Conservation (phyloP, 2,329 filamentous ascomycete genomes). For the Fusarium piperis region DNA sequence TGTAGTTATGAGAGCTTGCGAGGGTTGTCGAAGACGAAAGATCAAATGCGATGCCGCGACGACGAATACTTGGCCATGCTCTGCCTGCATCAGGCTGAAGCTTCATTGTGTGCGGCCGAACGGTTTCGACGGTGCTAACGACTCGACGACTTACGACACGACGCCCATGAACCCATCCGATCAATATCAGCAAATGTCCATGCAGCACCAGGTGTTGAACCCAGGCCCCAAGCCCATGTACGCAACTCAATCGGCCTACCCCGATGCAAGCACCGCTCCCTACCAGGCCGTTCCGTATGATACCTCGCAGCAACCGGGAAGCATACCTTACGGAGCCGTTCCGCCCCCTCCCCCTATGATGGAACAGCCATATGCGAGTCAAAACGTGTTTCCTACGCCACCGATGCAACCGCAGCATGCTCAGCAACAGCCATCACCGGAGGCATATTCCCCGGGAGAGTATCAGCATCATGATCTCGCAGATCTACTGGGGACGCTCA, state of each 20-base stretch:
- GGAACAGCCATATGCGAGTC: constrained; percentile 60
- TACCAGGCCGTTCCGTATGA: constrained; percentile 63
- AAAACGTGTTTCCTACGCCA: constrained; percentile 64
- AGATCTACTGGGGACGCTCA: constrained; percentile 85
- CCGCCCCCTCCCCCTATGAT: constrained; percentile 59
- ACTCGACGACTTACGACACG: constrained; percentile 48
- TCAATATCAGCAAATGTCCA: constrained; percentile 60
- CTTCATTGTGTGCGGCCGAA: constrained; percentile 92
- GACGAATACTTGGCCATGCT: constrained; percentile 97
- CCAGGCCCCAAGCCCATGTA: constrained; percentile 58
- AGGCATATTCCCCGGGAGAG: constrained; percentile 68
- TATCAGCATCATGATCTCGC: constrained; percentile 78
- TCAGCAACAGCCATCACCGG: constrained; percentile 50
- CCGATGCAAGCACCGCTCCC: constrained; percentile 53
- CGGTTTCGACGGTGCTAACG: constrained; percentile 66
- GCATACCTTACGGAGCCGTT: constrained; percentile 64
- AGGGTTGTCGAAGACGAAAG: constrained; percentile 92
- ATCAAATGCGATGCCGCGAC: constrained; percentile 98
- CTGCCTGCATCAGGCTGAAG: constrained; percentile 90
- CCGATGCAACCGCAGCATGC: constrained; percentile 49
- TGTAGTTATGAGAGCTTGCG: constrained; percentile 94
- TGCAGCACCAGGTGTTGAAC: constrained; percentile 58
- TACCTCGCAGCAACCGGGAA: constrained; percentile 54
- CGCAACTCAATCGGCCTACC: constrained; percentile 59
- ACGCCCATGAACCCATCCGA: constrained; percentile 44